Percentiles rank a stretch among this genome's conserved stretches.
These are phyloP conservation scores for Priceomyces melissophilus DNA, from an alignment of 805 yeast species.

Conservation along the genomic window DNA sequence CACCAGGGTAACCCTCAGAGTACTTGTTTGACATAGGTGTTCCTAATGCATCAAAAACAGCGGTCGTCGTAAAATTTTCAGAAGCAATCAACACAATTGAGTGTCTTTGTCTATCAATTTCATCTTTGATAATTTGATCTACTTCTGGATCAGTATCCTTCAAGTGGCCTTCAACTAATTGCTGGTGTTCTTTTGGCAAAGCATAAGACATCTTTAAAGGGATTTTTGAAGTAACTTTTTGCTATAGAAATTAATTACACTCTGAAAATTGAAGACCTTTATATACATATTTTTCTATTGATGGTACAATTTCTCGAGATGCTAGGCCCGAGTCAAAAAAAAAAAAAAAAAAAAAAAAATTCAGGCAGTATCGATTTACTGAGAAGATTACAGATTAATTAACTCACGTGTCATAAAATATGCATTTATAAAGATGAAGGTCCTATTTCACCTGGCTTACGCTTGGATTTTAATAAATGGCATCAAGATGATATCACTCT, in stretches of 20 bases:
- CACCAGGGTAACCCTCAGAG: slow-evolving; percentile 98
- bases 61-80: slow-evolving; percentile 92
- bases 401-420: too few species aligned
- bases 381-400: too few species aligned
- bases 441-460: too few species aligned
- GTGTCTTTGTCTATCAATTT: slow-evolving; percentile 82
- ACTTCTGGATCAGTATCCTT: slow-evolving; percentile 82
- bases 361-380: too few species aligned
- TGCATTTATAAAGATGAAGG: too few species aligned
- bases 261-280: too few species aligned
- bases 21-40: slow-evolving; percentile 97
- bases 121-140: slow-evolving; percentile 69
- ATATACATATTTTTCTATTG: too few species aligned
- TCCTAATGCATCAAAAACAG: slow-evolving; percentile 92
- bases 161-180: slow-evolving; percentile 59
- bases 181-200: slow-evolving; percentile 45
- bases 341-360: not conserved
- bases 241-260: too few species aligned
- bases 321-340: slow-evolving; percentile 4
- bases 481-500: too few species aligned
- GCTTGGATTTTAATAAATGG: too few species aligned
- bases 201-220: slow-evolving; percentile 39
- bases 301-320: too few species aligned
- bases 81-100: slow-evolving; percentile 92
- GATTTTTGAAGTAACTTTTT: not conserved